These are phyloP conservation scores for Tieghemostelium lacteum DNA, from an alignment of 78 protist genomes.

Conservation along the genomic window DNA sequence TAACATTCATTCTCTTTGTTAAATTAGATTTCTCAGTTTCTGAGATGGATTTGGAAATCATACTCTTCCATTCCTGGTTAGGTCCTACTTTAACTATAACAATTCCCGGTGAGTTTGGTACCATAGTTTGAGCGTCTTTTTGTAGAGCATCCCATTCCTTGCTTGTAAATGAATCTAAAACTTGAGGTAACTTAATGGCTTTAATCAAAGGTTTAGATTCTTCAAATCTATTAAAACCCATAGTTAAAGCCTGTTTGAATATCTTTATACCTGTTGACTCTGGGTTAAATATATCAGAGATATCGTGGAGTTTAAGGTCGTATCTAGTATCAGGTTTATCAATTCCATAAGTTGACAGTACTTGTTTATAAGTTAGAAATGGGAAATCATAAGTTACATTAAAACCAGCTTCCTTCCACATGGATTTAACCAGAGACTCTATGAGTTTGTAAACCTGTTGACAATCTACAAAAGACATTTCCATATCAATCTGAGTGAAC, in stretches of 20 bases:
- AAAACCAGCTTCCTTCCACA: slow-evolving; percentile 66
- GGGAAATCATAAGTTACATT: slow-evolving; percentile 16
- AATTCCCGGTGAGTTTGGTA: not conserved
- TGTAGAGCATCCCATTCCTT: slow-evolving; percentile 26
- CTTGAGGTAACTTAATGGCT: slow-evolving; percentile 42
- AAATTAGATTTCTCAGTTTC: not conserved
- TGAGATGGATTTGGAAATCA: slow-evolving; percentile 1
- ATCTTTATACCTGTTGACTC: not conserved
- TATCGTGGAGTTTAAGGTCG: slow-evolving; percentile 47
- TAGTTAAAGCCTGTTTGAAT: not conserved
- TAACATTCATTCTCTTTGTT: not conserved
- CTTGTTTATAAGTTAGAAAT: slow-evolving; percentile 32
- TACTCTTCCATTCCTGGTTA: slow-evolving; percentile 32
- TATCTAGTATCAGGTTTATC: slow-evolving; percentile 90
- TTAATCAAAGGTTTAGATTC: slow-evolving; percentile 47
- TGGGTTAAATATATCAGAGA: slow-evolving; percentile 5
- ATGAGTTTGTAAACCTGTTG: slow-evolving; percentile 58
- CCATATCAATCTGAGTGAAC: slow-evolving; percentile 93
- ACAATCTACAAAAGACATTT: slow-evolving; percentile 79
- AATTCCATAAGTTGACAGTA: slow-evolving; percentile 59
- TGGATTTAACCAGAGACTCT: slow-evolving; percentile 32
- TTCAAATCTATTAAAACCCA: slow-evolving; percentile 1
- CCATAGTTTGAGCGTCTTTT: not conserved
- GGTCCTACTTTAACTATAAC: not conserved
- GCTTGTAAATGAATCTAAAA: not conserved